Evolutionary conservation across 768 basidiomycete genomes (phyloP).

Genomic region (Leucogyrophana mollusca): DNA sequence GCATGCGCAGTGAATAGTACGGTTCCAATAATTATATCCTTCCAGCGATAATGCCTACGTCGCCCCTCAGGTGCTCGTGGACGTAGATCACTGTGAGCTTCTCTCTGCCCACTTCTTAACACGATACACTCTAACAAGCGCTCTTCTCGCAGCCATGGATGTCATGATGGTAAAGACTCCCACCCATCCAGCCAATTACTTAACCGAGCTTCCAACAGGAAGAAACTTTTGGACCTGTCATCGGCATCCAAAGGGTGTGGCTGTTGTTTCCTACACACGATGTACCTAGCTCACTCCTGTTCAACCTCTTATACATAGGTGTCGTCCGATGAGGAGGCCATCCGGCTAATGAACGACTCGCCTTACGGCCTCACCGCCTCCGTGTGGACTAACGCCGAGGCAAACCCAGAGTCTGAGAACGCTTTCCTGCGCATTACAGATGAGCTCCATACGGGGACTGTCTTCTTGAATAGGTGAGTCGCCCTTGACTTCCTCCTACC

Average conservation of each 20-base stretch:
- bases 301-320: slow-evolving; percentile 43
- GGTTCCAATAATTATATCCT: background rate
- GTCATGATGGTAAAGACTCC: slow-evolving; percentile 71
- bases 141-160: slow-evolving; percentile 66
- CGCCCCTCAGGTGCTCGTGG: slow-evolving; percentile 84
- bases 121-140: slow-evolving; percentile 5
- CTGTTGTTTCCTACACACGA: background rate
- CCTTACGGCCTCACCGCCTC: slow-evolving; percentile 93
- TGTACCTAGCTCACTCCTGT: background rate
- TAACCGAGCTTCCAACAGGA: slow-evolving; percentile 43
- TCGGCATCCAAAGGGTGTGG: slow-evolving; percentile 88
- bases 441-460: slow-evolving; percentile 84
- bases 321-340: slow-evolving; percentile 81
- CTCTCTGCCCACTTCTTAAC: slow-evolving; percentile 1
- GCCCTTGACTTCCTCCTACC: background rate
- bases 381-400: slow-evolving; percentile 81
- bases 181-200: background rate
- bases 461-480: slow-evolving; percentile 81
- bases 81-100: slow-evolving; percentile 78
- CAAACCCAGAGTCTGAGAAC: slow-evolving; percentile 56
- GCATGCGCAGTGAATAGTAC: slow-evolving; percentile 15
- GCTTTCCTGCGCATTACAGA: slow-evolving; percentile 64
- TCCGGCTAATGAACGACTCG: slow-evolving; percentile 94
- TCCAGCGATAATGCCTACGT: slow-evolving; percentile 80
- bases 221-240: slow-evolving; percentile 91